Percentiles rank a stretch among this genome's conserved stretches.
phyloP scores from a whole-genome alignment of 352 stramenopile species.

The Phytophthora citricola region DNA sequence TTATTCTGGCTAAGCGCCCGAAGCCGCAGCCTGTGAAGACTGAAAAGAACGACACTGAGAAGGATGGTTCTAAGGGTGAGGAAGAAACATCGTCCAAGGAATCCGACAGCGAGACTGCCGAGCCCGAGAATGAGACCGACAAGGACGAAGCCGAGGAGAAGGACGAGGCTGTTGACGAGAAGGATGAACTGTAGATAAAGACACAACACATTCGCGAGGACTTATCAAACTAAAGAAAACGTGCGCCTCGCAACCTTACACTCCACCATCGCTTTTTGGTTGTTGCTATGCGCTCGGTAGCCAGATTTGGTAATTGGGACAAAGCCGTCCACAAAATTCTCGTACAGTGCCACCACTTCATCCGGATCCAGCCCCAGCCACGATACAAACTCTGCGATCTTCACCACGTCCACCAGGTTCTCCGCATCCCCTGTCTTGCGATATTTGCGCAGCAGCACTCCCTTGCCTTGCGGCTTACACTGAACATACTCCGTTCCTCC shows the following conservation, averaged over 20 bases:
- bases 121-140: conserved; percentile 25
- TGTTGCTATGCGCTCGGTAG: conserved; percentile 30
- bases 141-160: conserved; percentile 32
- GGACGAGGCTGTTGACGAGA: conserved; percentile 35
- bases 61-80: conserved; percentile 41
- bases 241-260: conserved; percentile 22
- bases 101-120: conserved; percentile 34
- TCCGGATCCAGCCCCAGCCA: conserved; percentile 42
- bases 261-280: conserved; percentile 5
- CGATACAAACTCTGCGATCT: conserved; percentile 36
- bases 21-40: conserved; percentile 65
- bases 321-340: conserved; percentile 50
- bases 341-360: conserved; percentile 42
- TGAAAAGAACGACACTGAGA: conserved; percentile 48
- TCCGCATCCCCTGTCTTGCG: conserved; percentile 22
- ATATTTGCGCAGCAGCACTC: conserved; percentile 53
- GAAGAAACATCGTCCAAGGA: conserved; percentile 36
- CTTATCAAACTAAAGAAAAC: conserved; percentile 37
- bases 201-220: conserved; percentile 27
- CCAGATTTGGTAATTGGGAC: conserved; percentile 45
- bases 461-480: conserved; percentile 63
- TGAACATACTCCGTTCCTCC: conserved; percentile 33
- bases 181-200: conserved; percentile 69
- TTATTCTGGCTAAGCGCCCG: conserved; percentile 79
- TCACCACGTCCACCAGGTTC: conserved; percentile 30